Conservation (phyloP, 2,329 filamentous ascomycete genomes). For the Nemania serpens region DNA sequence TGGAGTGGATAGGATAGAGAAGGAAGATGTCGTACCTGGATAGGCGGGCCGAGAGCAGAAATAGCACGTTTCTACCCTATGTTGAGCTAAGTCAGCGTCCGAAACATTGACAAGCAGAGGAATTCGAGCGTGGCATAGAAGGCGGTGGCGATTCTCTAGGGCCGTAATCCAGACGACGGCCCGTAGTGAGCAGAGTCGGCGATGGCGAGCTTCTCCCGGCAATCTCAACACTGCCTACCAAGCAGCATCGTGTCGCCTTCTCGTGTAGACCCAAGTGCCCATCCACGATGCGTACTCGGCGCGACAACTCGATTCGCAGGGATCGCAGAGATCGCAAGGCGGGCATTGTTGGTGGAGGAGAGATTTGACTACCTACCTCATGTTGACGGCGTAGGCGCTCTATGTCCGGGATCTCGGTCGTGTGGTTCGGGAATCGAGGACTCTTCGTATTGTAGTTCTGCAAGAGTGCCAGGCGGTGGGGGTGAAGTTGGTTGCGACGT, state of each 20-base stretch:
- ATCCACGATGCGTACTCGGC: background rate
- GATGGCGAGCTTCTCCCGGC: too few species aligned
- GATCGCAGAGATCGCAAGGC: background rate
- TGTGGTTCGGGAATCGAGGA: constrained; percentile 5
- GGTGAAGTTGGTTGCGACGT: background rate
- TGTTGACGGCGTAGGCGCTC: constrained; percentile 29
- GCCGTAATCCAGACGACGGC: background rate
- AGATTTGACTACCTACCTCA: constrained; percentile 38
- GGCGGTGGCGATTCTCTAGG: background rate
- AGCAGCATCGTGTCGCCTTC: background rate
- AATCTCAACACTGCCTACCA: background rate
- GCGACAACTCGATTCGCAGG: constrained; percentile 10
- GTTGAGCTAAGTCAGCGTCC: constrained; percentile 15
- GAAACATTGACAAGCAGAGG: background rate
- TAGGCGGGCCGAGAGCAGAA: constrained; percentile 72
- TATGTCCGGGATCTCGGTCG: constrained; percentile 9
- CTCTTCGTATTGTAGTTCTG: constrained; percentile 3
- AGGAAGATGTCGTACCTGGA: constrained; percentile 52
- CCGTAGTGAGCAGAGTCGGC: background rate
- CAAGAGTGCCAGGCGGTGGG: constrained; percentile 24
- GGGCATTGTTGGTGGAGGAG: background rate
- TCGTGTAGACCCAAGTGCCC: background rate
- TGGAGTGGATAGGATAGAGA: background rate
- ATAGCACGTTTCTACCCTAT: constrained; percentile 68
- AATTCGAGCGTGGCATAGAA: background rate